Evolutionary conservation across 345 rosid genomes (phyloP), one percentile per base, ranked within the genome.

Genomic region (Arabis alpina): DNA sequence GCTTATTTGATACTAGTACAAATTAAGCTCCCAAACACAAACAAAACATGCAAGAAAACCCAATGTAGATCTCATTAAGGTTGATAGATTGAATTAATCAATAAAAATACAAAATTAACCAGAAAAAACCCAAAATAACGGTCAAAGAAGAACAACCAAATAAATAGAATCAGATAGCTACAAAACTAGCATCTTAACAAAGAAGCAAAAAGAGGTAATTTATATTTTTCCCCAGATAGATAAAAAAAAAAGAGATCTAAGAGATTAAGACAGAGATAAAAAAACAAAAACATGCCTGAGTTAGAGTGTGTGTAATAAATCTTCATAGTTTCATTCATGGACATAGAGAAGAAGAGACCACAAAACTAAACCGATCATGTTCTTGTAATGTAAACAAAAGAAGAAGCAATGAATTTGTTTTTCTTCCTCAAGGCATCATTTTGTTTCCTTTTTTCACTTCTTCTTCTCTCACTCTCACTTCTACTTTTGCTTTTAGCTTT

Each of bases 361-460:
- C n/a, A n/a, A n/a, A n/a, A n/a, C n/a, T 11, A 47, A 61, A 73
- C 41, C 55, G 65, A 68, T 68, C 79, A 76, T 68, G 74, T 75
- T 58, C 44, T 68, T 61, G 75, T 63, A 76, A 76, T 68, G 74
- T 54, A 48, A 75, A 24, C 6, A n/a, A 19, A 53, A n/a, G 30
- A 30, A 70, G 34, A 69, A 63, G 79, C 61, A 69, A 76, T 76
- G 66, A 63, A 69, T 76, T 12, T 15, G 71, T 69, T 76, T 76
- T 76, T 76, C 75, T 55, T 50, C 75, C 60, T 76, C 79, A 76
- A 63, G 79, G 75, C 79, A 76, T 76, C 79, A 76, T 76, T 76
- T 69, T 76, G 79, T 69, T 76, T 69, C 64, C 54, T 61, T 19
- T 67, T 61, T 50, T n/a, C 74, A 69, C 23, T 27, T 27, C 44